phyloP scores from a whole-genome alignment of 1,284 basidiomycete species.

The Marasmius oreades region DNA sequence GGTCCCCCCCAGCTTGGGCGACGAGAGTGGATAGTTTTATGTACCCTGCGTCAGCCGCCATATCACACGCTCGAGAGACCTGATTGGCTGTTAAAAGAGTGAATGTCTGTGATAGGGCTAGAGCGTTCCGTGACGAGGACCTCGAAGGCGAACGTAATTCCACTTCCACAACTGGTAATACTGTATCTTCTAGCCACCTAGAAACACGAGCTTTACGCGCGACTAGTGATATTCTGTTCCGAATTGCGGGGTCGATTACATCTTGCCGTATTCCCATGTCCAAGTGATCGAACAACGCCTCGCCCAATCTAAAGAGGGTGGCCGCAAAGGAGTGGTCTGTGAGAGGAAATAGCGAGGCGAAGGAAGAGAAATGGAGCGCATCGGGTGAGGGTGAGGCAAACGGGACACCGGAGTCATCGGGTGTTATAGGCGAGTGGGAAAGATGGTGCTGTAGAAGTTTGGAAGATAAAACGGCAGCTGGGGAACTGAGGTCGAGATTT shows the following conservation, averaged over 20 bases:
- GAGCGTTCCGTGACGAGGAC: slow-evolving; percentile 37
- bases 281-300: slow-evolving; percentile 88
- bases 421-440: slow-evolving; percentile 66
- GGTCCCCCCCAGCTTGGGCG: slow-evolving; percentile 84
- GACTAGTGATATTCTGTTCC: slow-evolving; percentile 57
- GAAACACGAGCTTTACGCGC: slow-evolving; percentile 83
- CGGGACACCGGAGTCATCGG: slow-evolving; percentile 53
- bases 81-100: slow-evolving; percentile 86
- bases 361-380: slow-evolving; percentile 76
- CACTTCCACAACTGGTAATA: slow-evolving; percentile 71
- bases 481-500: slow-evolving; percentile 16
- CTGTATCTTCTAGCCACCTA: slow-evolving; percentile 80
- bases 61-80: slow-evolving; percentile 77
- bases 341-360: slow-evolving; percentile 69
- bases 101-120: slow-evolving; percentile 54
- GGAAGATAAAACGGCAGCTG: slow-evolving; percentile 45
- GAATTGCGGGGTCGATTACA: slow-evolving; percentile 55
- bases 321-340: slow-evolving; percentile 78
- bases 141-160: slow-evolving; percentile 47
- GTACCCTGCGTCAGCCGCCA: slow-evolving; percentile 75
- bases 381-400: slow-evolving; percentile 39
- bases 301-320: slow-evolving; percentile 82
- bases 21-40: slow-evolving; percentile 90
- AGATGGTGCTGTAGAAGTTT: slow-evolving; percentile 82
- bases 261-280: slow-evolving; percentile 52